Evolutionary conservation across 805 yeast genomes (phyloP), one percentile per base, ranked within the genome.

Genomic region (Teunomyces tritomae): DNA sequence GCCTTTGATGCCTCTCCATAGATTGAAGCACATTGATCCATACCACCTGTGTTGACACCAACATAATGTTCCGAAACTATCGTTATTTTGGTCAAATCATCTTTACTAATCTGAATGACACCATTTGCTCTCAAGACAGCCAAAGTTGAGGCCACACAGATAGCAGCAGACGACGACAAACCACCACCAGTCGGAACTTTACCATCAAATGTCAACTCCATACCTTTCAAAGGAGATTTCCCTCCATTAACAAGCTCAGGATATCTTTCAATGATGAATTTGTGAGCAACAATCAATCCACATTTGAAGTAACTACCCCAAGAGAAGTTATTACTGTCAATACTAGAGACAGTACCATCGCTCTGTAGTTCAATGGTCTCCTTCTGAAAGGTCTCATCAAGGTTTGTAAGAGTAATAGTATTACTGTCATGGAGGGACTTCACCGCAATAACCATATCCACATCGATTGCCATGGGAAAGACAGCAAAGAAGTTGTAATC

Each of bases 1-100:
- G 84, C 85, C 52, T 84, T 79, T 49, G 72, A 74, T 36, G 64
- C 67, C 56, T 77, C 80, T 16, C 90, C 89, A 53, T 77, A 83
- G 20, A 85, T 74, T 0, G 86, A 79, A 3, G 89, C 90, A 43
- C 85, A 77, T 65, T 85, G 90, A 60, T 85, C 90, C 86, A 85
- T 79, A 34, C 90, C 89, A n/a, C 90, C 91, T 30, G 84, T 81
- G 61, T 82, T 84, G 45, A 85, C 86, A 30, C 90, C 90, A 32
- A 85, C 81, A 46, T 80, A 80, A 64, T 84, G 87, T 59, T 85
- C 90, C 34, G 84, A 79, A 4, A 78, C 80, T 36, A 81, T 83
- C 5, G 89, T 82, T 44, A 84, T 79, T 46, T 68, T 64, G 14
- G 85, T 81, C 49, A 85, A 69, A 48, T 75, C 82, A 11, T 73